Conservation (phyloP, 257 asterid genomes). For the Plectranthus barbatus region DNA sequence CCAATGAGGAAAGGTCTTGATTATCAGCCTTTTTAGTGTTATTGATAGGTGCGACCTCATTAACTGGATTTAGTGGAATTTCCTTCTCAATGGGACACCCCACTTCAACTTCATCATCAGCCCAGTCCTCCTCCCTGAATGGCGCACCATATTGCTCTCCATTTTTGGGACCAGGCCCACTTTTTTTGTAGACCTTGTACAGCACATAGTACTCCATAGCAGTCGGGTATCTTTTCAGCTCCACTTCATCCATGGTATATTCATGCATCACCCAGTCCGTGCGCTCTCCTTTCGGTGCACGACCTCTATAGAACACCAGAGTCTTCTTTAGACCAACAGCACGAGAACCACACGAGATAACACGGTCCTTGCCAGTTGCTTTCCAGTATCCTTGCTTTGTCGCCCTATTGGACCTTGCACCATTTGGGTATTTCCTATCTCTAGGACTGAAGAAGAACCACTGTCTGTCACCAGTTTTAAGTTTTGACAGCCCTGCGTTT, state of each 20-base stretch:
- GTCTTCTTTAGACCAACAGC: slow-evolving; percentile 86
- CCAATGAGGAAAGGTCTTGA: slow-evolving; percentile 18
- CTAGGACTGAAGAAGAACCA: slow-evolving; percentile 95
- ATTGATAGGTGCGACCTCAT: slow-evolving; percentile 18
- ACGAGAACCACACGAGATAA: slow-evolving; percentile 50
- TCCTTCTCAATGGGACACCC: slow-evolving; percentile 18
- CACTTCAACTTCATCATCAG: slow-evolving; percentile 34
- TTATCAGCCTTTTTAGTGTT: neutral
- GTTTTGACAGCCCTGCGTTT: slow-evolving; percentile 65
- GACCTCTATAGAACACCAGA: slow-evolving; percentile 76
- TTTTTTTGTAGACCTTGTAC: slow-evolving; percentile 83
- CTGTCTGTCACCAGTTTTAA: slow-evolving; percentile 81
- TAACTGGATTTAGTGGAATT: slow-evolving; percentile 13
- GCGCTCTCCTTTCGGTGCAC: slow-evolving; percentile 83
- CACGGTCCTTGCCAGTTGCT: slow-evolving; percentile 89
- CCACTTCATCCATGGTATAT: slow-evolving; percentile 75
- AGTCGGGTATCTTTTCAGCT: slow-evolving; percentile 49
- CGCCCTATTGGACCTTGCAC: slow-evolving; percentile 74
- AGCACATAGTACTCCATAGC: slow-evolving; percentile 66
- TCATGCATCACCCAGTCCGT: slow-evolving; percentile 99
- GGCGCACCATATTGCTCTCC: slow-evolving; percentile 97
- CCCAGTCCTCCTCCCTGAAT: slow-evolving; percentile 92
- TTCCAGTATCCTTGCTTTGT: slow-evolving; percentile 90
- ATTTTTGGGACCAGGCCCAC: slow-evolving; percentile 98
- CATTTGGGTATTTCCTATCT: slow-evolving; percentile 85